Evolutionary conservation across 2,329 filamentous ascomycete species (phyloP).

Genomic region (Fusarium sp.): DNA sequence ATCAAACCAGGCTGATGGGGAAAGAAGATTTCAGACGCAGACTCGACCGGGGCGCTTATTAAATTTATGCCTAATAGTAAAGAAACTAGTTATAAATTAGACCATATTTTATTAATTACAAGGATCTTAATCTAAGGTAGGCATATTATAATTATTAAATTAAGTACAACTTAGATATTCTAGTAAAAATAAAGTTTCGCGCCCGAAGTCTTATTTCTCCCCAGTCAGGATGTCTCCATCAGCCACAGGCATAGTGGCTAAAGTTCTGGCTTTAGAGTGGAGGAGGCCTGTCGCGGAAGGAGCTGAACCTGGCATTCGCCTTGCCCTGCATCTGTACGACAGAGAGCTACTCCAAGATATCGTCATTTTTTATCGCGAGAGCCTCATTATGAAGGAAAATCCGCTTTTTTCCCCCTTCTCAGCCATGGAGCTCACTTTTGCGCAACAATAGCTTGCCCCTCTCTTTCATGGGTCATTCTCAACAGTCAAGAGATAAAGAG

Average conservation of each 20-base stretch:
- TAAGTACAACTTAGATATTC: too few species aligned
- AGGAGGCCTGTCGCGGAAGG: constrained; percentile 1
- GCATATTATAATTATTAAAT: too few species aligned
- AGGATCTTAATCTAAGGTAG: too few species aligned
- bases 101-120: too few species aligned
- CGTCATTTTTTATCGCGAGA: background rate
- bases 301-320: background rate
- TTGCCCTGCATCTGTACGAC: background rate
- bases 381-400: constrained; percentile 10
- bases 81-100: too few species aligned
- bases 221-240: background rate
- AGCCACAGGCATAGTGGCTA: background rate
- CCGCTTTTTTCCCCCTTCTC: background rate
- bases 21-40: too few species aligned
- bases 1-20: background rate
- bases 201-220: too few species aligned
- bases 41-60: too few species aligned
- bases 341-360: background rate
- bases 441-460: constrained; percentile 16
- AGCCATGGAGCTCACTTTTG: constrained; percentile 8
- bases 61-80: too few species aligned
- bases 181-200: too few species aligned
- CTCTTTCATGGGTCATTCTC: constrained; percentile 9
- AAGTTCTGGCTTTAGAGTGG: constrained; percentile 4
- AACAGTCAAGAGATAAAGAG: constrained; percentile 7